These are phyloP conservation scores for Fusarium pseudoanthophilum DNA, from an alignment of 2,329 filamentous ascomycete species.

Conservation along the genomic window DNA sequence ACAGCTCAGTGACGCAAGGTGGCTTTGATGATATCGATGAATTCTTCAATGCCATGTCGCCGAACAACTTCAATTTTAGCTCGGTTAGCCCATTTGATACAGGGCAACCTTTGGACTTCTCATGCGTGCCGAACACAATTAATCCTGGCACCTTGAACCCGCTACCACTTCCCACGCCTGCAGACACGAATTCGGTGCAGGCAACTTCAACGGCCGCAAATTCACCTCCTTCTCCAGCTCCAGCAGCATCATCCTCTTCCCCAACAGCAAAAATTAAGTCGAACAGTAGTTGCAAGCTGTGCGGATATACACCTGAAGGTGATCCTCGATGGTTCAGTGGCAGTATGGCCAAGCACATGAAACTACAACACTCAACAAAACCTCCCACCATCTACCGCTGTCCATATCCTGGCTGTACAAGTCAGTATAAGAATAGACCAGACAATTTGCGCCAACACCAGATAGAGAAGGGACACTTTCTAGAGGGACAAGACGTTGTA, in stretches of 20 bases:
- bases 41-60: conserved; percentile 25
- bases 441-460: conserved; percentile 68
- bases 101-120: conserved; percentile 14
- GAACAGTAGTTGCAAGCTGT: conserved; percentile 60
- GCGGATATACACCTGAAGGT: conserved; percentile 66
- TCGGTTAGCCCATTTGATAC: conserved; percentile 25
- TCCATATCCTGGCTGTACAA: conserved; percentile 63
- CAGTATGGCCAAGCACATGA: conserved; percentile 69
- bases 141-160: conserved; percentile 26
- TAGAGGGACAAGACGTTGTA: conserved; percentile 53
- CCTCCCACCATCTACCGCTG: conserved; percentile 64
- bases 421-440: conserved; percentile 65
- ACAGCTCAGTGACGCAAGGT: conserved; percentile 13
- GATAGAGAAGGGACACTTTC: conserved; percentile 65
- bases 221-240: conserved; percentile 39
- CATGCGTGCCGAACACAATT: conserved; percentile 21
- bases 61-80: conserved; percentile 35
- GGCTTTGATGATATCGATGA: conserved; percentile 26
- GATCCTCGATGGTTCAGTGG: conserved; percentile 68
- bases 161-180: conserved; percentile 38
- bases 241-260: conserved; percentile 17
- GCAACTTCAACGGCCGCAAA: conserved; percentile 39
- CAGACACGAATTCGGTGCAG: conserved; percentile 31
- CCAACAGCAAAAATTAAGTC: conserved; percentile 55
- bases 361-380: conserved; percentile 61